Percentiles rank a stretch among this genome's conserved stretches.
Evolutionary conservation across 2,329 filamentous ascomycete genomes (phyloP).

Genomic region (Cladophialophora immunda): DNA sequence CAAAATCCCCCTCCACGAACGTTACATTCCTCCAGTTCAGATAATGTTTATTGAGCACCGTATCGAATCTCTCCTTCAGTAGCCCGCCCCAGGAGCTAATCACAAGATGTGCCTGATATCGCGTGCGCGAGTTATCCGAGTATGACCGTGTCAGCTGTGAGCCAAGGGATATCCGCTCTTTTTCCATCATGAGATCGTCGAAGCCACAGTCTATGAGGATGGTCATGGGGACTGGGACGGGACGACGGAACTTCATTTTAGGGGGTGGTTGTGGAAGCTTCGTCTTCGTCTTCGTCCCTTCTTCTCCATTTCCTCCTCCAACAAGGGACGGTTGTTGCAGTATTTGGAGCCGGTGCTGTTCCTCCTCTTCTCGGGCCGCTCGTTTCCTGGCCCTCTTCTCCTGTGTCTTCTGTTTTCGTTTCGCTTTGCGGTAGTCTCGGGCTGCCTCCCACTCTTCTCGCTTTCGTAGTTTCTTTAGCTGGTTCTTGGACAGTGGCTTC

Average conservation of each 20-base stretch:
- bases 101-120: constrained; percentile 74
- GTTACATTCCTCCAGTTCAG: constrained; percentile 79
- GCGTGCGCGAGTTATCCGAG: constrained; percentile 79
- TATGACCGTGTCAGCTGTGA: constrained; percentile 88
- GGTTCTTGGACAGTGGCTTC: constrained; percentile 77
- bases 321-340: constrained; percentile 32
- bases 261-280: constrained; percentile 39
- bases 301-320: constrained; percentile 31
- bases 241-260: constrained; percentile 45
- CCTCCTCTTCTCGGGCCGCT: constrained; percentile 47
- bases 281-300: not conserved
- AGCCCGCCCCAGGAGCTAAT: constrained; percentile 82
- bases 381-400: constrained; percentile 62
- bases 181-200: constrained; percentile 86
- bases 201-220: constrained; percentile 92
- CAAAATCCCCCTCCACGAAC: constrained; percentile 78
- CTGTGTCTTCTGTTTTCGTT: constrained; percentile 65
- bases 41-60: constrained; percentile 74
- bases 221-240: constrained; percentile 74
- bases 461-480: constrained; percentile 79
- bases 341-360: constrained; percentile 39
- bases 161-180: constrained; percentile 82
- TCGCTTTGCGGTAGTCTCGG: constrained; percentile 66
- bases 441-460: constrained; percentile 79
- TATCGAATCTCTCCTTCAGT: constrained; percentile 82